Percentiles rank a stretch among this genome's conserved stretches.
Evolutionary conservation across 2,329 filamentous ascomycete species (phyloP).

Genomic region (Colletotrichum scovillei): DNA sequence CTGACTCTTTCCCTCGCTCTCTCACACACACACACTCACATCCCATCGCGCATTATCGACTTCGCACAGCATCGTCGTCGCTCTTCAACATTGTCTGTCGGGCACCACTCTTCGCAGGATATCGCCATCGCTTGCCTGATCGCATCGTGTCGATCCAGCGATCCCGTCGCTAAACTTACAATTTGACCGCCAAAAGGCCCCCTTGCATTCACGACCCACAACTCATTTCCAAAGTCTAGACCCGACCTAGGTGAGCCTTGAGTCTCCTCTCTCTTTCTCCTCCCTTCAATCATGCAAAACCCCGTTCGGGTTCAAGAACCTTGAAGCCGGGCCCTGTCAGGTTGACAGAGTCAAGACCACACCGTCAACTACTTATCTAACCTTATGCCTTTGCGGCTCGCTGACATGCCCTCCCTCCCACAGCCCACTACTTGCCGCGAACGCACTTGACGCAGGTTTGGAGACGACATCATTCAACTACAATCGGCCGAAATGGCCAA

Average conservation of each 20-base stretch:
- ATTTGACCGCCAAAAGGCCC: constrained; percentile 35
- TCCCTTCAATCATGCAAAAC: constrained; percentile 36
- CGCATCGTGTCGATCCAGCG: constrained; percentile 10
- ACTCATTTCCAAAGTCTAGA: constrained; percentile 37
- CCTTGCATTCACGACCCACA: constrained; percentile 38
- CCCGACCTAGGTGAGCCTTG: constrained; percentile 36
- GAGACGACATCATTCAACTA: constrained; percentile 23
- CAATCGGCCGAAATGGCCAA: constrained; percentile 63
- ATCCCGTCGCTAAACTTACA: constrained; percentile 23
- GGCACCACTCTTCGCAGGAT: neutral
- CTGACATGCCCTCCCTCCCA: constrained; percentile 28
- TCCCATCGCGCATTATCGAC: constrained; percentile 1
- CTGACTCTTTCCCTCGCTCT: neutral
- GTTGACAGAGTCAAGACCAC: constrained; percentile 13
- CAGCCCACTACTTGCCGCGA: constrained; percentile 30
- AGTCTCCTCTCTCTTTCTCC: constrained; percentile 34
- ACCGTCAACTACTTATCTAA: constrained; percentile 34
- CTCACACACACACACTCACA: neutral
- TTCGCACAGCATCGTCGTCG: neutral
- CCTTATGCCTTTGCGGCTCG: constrained; percentile 28
- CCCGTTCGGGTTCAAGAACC: constrained; percentile 19
- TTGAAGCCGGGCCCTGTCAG: constrained; percentile 25
- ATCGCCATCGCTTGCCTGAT: neutral
- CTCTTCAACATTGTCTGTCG: neutral
- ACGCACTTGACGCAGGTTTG: constrained; percentile 4